Conservation (phyloP, 805 yeast species). For the Myxozyma sirexii region DNA sequence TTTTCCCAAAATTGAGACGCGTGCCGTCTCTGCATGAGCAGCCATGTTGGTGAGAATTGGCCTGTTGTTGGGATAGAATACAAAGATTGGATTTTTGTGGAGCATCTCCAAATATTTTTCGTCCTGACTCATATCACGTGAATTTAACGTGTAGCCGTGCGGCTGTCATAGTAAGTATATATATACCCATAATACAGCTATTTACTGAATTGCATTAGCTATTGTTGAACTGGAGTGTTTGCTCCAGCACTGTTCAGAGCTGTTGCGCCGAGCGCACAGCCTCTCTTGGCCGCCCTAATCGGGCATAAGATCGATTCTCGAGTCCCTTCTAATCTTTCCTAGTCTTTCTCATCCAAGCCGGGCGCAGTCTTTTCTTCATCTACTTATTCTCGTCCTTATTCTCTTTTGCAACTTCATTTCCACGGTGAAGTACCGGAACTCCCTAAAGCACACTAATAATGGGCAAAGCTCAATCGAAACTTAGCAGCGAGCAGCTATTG, state of each 20-base stretch:
- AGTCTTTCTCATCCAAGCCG: neutral
- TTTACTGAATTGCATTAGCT: too few relatives aligned
- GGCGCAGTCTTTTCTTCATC: neutral
- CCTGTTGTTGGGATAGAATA: neutral
- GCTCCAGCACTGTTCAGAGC: too few relatives aligned
- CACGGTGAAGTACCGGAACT: too few relatives aligned
- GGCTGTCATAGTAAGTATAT: neutral
- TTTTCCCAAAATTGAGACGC: slow-evolving; percentile 65
- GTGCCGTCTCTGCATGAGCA: slow-evolving; percentile 5
- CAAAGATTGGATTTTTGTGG: neutral
- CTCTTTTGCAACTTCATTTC: neutral
- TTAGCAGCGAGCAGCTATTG: slow-evolving; percentile 86
- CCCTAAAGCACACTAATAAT: slow-evolving; percentile 46
- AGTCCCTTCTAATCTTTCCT: neutral
- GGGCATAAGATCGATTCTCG: neutral
- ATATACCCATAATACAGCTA: neutral
- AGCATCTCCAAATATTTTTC: neutral
- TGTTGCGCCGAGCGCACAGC: slow-evolving; percentile 5
- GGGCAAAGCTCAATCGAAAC: slow-evolving; percentile 95
- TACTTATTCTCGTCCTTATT: neutral
- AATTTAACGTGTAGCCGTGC: neutral
- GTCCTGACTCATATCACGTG: slow-evolving; percentile 9
- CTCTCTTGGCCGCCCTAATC: slow-evolving; percentile 11
- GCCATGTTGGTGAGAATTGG: neutral
- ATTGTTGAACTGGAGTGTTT: too few relatives aligned